Base-by-base conservation (phyloP, 2,329 filamentous ascomycete species). In the Lecanicillium sp. region DNA sequence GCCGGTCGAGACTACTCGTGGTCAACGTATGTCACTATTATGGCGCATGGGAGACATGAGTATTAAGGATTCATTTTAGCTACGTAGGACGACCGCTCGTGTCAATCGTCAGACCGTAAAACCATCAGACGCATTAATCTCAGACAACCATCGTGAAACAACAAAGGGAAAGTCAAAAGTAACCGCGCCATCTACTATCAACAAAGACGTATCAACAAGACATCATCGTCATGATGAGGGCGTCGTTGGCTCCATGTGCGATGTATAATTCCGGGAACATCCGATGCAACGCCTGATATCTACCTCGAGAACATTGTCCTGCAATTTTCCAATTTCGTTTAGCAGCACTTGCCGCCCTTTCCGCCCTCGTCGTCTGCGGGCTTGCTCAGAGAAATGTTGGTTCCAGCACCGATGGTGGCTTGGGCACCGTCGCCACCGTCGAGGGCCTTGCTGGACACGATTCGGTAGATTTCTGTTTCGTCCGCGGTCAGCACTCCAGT, bases 381-480 rank as follows among this genome's bases (percentile, higher is more conserved):
- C 68, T 90, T 87, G 74, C 79, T 90, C 56, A 95, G 83, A 49
- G 87, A 83, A 57, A 97, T 85, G 61, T 85, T 87, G 54, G 79
- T 82, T 55, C 87, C 84, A 50, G 84, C 79, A 50, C 80, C 81
- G 55, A 92, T 84, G 49, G 84, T 83, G 57, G 84, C 83, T 61
- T 87, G 84, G 48, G 82, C 74, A 46, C 79, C 77, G 54, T 95
- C 89, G 58, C 86, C 87, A 58, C 84, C 86, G 61, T 96, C 90
- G 55, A 97, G 80, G 30, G 88, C 87, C 76, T 97, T 97, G 77
- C 85, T 92, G 41, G 90, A 97, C 49, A 98, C 92, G 56, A 98
- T 98, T 58, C 89, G 86, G 77, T 97, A 98, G 71, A 98, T 98
- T 75, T 98, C 92, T 95, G 60, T 35, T 8, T 4, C 18, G 38